Evolutionary conservation across 345 rosid species (phyloP).

Genomic region (Eucalyptus cloeziana): DNA sequence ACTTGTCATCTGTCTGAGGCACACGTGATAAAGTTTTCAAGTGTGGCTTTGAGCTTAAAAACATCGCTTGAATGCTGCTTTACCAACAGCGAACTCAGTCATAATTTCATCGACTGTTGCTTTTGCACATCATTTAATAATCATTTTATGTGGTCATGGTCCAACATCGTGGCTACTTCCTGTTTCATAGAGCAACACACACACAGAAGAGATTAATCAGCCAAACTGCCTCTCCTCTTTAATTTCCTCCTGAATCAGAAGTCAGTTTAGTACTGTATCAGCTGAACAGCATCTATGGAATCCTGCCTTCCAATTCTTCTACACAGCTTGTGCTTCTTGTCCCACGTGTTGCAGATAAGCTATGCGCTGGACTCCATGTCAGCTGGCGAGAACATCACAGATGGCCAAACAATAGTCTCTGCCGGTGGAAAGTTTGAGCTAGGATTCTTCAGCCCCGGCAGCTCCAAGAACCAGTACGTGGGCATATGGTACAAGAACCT

Average conservation of each 20-base stretch:
- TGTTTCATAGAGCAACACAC: not conserved
- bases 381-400: not conserved
- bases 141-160: not conserved
- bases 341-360: not conserved
- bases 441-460: too few species aligned
- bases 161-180: not conserved
- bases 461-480: conserved; percentile 2
- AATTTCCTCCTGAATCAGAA: not conserved
- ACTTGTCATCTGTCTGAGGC: not conserved
- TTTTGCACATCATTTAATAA: not conserved
- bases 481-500: conserved; percentile 21
- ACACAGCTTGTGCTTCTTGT: not conserved
- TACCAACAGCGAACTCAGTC: not conserved
- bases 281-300: not conserved
- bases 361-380: not conserved
- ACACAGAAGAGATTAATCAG: not conserved
- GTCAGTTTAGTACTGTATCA: not conserved
- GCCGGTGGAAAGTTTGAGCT: too few species aligned
- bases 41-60: not conserved
- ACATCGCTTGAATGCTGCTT: not conserved
- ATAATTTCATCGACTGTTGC: not conserved
- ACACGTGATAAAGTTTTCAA: not conserved
- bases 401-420: not conserved
- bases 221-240: not conserved
- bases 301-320: not conserved